These are phyloP conservation scores for Lanmaoa pseudosensibilis DNA, from an alignment of 768 basidiomycete species.

Conservation along the genomic window DNA sequence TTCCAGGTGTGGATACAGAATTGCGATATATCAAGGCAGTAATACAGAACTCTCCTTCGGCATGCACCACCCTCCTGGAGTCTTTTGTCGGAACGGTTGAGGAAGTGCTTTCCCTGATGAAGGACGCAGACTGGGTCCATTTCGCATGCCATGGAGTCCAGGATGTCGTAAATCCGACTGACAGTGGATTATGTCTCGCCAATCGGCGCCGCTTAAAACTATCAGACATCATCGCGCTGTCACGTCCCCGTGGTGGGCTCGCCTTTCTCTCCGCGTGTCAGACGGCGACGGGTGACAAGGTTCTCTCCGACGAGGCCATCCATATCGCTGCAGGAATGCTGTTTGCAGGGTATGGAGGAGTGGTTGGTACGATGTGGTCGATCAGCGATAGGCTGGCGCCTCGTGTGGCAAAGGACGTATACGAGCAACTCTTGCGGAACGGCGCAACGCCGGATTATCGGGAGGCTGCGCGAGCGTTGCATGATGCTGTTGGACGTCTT, in stretches of 20 bases:
- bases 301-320: slow-evolving; percentile 37
- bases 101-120: not conserved
- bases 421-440: slow-evolving; percentile 11
- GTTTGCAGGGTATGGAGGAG: slow-evolving; percentile 31
- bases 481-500: not conserved
- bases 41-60: not conserved
- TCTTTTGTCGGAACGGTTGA: not conserved
- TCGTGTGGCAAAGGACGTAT: slow-evolving; percentile 33
- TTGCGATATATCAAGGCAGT: not conserved
- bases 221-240: slow-evolving; percentile 3
- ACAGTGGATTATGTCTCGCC: slow-evolving; percentile 25
- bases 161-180: slow-evolving; percentile 6
- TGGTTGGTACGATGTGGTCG: slow-evolving; percentile 47
- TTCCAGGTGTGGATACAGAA: not conserved
- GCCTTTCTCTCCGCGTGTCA: slow-evolving; percentile 51
- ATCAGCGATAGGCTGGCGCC: slow-evolving; percentile 40
- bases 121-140: not conserved
- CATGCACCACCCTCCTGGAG: not conserved
- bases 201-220: slow-evolving; percentile 1
- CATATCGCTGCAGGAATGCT: slow-evolving; percentile 46
- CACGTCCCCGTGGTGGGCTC: slow-evolving; percentile 27
- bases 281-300: slow-evolving; percentile 38
- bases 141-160: not conserved
- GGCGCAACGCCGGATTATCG: not conserved
- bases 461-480: slow-evolving; percentile 3